Conservation (phyloP, 2,329 filamentous ascomycete species). For the Cercospora sp. region DNA sequence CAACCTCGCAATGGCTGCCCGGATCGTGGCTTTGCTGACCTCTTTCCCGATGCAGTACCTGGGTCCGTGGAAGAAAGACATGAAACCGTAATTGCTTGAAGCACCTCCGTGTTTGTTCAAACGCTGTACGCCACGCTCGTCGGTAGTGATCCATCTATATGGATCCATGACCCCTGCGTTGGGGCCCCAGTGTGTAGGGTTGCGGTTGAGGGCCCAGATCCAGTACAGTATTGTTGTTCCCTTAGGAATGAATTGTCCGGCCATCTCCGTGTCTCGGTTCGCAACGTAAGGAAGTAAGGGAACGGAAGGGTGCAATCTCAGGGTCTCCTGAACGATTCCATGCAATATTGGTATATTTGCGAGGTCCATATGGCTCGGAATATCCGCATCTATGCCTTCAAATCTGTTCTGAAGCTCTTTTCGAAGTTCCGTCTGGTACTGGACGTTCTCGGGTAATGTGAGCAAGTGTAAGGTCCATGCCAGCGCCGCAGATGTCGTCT, state of each 20-base stretch:
- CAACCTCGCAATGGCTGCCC: neutral
- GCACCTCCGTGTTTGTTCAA: neutral
- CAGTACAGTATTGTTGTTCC: neutral
- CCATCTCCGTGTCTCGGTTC: neutral
- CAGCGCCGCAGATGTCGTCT: neutral
- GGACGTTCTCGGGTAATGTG: neutral
- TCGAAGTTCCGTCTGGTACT: neutral
- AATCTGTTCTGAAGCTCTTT: neutral
- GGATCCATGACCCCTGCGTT: neutral
- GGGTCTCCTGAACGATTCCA: neutral
- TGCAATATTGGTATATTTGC: neutral
- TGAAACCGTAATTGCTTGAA: neutral
- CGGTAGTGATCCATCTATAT: neutral
- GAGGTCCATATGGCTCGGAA: neutral
- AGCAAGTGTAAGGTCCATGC: neutral
- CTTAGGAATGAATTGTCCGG: neutral
- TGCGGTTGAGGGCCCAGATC: neutral
- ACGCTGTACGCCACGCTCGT: neutral
- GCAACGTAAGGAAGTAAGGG: neutral
- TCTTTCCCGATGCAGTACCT: neutral
- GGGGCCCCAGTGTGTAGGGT: neutral
- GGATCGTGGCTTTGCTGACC: neutral
- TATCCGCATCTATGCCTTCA: neutral
- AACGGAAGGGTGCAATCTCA: neutral
- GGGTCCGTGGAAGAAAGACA: neutral